Evolutionary conservation across 2,329 filamentous ascomycete genomes (phyloP).

Genomic region (Cryphonectria naterciae): DNA sequence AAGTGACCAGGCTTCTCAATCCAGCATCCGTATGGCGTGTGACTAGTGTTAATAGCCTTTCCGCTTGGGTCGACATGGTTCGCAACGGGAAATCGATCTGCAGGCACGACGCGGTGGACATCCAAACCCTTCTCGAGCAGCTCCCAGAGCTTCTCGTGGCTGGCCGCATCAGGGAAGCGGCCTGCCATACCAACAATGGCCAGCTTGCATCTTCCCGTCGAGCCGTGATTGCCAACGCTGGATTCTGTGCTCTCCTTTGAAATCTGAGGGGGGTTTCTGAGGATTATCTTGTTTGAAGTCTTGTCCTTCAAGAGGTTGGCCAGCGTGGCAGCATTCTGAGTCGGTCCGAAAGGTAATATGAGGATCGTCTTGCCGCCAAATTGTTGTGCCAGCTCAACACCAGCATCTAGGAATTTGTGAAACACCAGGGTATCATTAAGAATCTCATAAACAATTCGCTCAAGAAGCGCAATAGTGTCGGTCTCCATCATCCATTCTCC

Average conservation of each 20-base stretch:
- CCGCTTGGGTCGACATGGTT: constrained; percentile 73
- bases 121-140: constrained; percentile 75
- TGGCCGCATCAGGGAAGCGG: constrained; percentile 74
- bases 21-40: constrained; percentile 76
- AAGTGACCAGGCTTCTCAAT: constrained; percentile 77
- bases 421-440: constrained; percentile 55
- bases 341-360: constrained; percentile 55
- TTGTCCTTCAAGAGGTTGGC: constrained; percentile 47
- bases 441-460: constrained; percentile 51
- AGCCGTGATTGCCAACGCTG: constrained; percentile 52
- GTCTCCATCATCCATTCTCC: constrained; percentile 47
- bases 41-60: constrained; percentile 75
- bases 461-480: constrained; percentile 48
- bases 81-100: constrained; percentile 74
- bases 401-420: constrained; percentile 52
- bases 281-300: constrained; percentile 47
- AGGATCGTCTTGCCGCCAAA: constrained; percentile 47
- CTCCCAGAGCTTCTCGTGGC: constrained; percentile 74
- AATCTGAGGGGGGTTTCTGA: constrained; percentile 44
- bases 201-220: constrained; percentile 65
- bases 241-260: constrained; percentile 40
- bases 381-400: constrained; percentile 46
- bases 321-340: constrained; percentile 52
- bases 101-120: constrained; percentile 69
- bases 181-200: constrained; percentile 86